phyloP scores from a whole-genome alignment of 1,139 yeast genomes.

The Ogataea hybrid region DNA sequence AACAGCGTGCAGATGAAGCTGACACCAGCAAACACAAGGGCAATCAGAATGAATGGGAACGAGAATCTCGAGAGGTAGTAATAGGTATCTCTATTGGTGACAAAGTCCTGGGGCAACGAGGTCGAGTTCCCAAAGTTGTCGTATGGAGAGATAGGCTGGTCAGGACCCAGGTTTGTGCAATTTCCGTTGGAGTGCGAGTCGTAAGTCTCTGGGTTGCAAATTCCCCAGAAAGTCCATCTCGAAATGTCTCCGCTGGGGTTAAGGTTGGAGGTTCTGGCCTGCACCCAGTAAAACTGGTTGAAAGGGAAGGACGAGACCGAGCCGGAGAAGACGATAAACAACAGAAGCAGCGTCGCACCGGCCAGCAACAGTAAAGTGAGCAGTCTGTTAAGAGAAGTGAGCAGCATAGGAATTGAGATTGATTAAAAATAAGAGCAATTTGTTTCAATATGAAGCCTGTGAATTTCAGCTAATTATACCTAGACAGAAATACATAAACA shows the following conservation, averaged over 20 bases:
- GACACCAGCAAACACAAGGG: conserved; percentile 56
- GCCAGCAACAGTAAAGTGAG: conserved; percentile 30
- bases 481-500: conserved; percentile 12
- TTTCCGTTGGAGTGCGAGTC: conserved; percentile 24
- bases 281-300: conserved; percentile 65
- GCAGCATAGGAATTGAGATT: conserved; percentile 10
- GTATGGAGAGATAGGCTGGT: conserved; percentile 67
- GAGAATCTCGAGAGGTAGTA: conserved; percentile 70
- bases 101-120: conserved; percentile 53
- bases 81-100: conserved; percentile 55
- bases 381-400: conserved; percentile 22
- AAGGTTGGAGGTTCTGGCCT: conserved; percentile 62
- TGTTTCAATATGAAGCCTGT: conserved; percentile 2
- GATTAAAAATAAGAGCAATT: neutral
- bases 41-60: conserved; percentile 62
- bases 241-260: conserved; percentile 51
- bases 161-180: conserved; percentile 45
- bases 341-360: conserved; percentile 54
- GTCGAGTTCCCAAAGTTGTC: conserved; percentile 59
- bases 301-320: conserved; percentile 59
- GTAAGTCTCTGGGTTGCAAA: conserved; percentile 44
- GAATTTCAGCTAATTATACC: conserved; percentile 11
- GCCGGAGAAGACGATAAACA: conserved; percentile 67
- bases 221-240: conserved; percentile 86
- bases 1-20: conserved; percentile 34